phyloP scores from a whole-genome alignment of 2,329 filamentous ascomycete species.

The Cordyceps fumosorosea region DNA sequence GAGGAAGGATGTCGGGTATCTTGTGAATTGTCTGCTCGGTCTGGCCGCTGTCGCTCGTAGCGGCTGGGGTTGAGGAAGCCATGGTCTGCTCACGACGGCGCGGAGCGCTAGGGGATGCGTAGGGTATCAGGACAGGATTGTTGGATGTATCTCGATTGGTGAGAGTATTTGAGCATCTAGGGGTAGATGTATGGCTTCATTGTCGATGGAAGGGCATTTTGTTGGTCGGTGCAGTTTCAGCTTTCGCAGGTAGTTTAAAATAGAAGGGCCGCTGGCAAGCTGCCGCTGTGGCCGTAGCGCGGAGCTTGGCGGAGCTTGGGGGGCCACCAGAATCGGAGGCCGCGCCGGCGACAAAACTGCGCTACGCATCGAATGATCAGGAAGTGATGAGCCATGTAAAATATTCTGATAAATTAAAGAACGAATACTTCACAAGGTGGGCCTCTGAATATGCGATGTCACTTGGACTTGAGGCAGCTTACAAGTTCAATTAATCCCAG shows the following conservation, averaged over 20 bases:
- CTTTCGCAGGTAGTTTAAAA: not conserved
- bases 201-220: not conserved
- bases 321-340: not conserved
- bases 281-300: not conserved
- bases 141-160: not conserved
- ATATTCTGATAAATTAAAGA: too few species aligned
- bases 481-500: too few species aligned
- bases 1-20: constrained; percentile 55
- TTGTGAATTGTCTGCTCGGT: constrained; percentile 31
- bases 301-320: not conserved
- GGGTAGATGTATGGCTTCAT: too few species aligned
- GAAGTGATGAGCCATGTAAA: not conserved
- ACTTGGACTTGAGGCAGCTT: too few species aligned
- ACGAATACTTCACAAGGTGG: too few species aligned
- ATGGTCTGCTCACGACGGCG: not conserved
- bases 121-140: not conserved
- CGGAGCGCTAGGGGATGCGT: not conserved
- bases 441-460: too few species aligned
- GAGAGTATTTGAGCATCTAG: not conserved
- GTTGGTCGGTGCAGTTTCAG: not conserved
- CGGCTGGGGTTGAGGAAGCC: not conserved
- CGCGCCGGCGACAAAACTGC: not conserved
- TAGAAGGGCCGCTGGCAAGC: not conserved
- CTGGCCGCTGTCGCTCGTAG: not conserved
- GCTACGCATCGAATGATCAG: not conserved